Evolutionary conservation across 2,329 filamentous ascomycete genomes (phyloP).

Genomic region (Colletotrichum viniferum): DNA sequence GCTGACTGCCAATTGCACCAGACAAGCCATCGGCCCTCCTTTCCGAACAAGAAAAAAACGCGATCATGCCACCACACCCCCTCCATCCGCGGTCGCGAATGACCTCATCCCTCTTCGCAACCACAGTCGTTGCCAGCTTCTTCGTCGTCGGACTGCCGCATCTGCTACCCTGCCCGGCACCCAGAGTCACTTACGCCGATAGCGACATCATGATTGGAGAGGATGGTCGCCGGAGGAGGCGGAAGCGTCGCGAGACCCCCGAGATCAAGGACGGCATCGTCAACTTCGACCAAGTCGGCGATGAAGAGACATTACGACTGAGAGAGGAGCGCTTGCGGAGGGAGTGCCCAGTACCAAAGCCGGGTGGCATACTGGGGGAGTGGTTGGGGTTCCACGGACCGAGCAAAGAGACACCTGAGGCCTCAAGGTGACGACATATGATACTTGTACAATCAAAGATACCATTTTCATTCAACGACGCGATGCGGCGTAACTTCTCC

Average conservation of each 20-base stretch:
- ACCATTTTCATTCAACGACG: slow-evolving; percentile 4
- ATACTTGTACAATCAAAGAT: slow-evolving; percentile 16
- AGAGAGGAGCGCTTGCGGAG: slow-evolving; percentile 54
- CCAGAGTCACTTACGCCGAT: slow-evolving; percentile 76
- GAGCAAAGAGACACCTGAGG: slow-evolving; percentile 5
- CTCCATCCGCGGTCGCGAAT: slow-evolving; percentile 92
- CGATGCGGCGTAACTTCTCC: background rate
- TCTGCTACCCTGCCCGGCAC: slow-evolving; percentile 87
- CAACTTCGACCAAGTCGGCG: slow-evolving; percentile 47
- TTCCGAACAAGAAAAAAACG: slow-evolving; percentile 5
- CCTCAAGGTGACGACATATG: slow-evolving; percentile 5
- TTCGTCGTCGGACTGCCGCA: slow-evolving; percentile 92
- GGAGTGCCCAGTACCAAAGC: slow-evolving; percentile 94
- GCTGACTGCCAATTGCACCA: slow-evolving; percentile 11
- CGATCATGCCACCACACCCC: slow-evolving; percentile 74
- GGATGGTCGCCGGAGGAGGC: slow-evolving; percentile 48
- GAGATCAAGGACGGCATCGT: slow-evolving; percentile 52
- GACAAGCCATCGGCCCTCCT: background rate
- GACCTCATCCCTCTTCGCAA: slow-evolving; percentile 93
- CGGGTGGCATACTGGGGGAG: slow-evolving; percentile 76
- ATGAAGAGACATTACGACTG: slow-evolving; percentile 35
- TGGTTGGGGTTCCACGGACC: slow-evolving; percentile 69
- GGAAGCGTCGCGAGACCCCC: slow-evolving; percentile 39
- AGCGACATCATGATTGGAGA: slow-evolving; percentile 55
- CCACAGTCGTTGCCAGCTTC: slow-evolving; percentile 88